These are phyloP conservation scores for Fusarium temperatum DNA, from an alignment of 2,329 filamentous ascomycete genomes.

Conservation along the genomic window DNA sequence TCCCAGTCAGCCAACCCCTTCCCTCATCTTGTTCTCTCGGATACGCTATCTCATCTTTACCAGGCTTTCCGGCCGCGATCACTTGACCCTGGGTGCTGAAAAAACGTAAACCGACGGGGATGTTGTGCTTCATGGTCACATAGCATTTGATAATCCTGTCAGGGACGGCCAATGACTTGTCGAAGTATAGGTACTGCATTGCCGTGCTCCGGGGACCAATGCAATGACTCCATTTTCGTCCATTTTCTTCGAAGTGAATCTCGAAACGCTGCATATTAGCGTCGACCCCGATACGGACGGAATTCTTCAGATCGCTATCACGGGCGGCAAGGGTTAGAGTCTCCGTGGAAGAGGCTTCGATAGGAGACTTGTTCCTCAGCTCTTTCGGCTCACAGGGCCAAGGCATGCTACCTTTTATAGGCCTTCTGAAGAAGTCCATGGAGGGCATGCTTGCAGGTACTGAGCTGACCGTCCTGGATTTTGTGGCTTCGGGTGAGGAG, in stretches of 20 bases:
- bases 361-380: neutral
- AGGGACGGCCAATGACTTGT: accelerated
- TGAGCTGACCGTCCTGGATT: neutral
- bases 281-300: neutral
- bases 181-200: neutral
- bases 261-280: neutral
- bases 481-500: neutral
- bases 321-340: neutral
- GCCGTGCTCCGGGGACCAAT: neutral
- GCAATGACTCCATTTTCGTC: neutral
- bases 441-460: neutral
- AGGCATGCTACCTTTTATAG: neutral
- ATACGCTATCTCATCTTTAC: accelerated
- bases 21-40: accelerated
- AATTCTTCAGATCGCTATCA: accelerated
- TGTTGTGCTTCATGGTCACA: neutral
- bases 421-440: neutral
- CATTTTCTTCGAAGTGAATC: neutral
- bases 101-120: neutral
- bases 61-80: neutral
- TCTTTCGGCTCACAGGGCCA: neutral
- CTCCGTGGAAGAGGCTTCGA: neutral
- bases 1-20: neutral
- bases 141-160: neutral
- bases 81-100: accelerated